Percentiles rank a stretch among this genome's conserved stretches.
Evolutionary conservation across 768 basidiomycete genomes (phyloP).

Genomic region (Phylloporus scabripes): DNA sequence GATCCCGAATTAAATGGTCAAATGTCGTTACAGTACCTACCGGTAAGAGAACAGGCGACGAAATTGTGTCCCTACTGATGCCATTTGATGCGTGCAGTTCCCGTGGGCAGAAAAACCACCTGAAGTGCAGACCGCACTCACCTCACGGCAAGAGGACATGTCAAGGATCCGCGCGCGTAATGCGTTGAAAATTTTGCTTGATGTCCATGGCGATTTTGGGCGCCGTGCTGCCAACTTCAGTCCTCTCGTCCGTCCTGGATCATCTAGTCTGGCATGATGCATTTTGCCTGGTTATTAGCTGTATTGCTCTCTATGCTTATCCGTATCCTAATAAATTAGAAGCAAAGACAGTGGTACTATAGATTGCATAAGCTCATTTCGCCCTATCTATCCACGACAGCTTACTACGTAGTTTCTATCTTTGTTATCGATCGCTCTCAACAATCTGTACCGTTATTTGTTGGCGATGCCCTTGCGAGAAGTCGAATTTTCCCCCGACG

Average conservation of each 20-base stretch:
- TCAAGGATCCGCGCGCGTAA: conserved; percentile 88
- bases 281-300: background rate
- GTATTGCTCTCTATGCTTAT: conserved; percentile 9
- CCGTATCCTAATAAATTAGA: conserved; percentile 17
- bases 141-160: conserved; percentile 72
- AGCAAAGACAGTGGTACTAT: conserved; percentile 7
- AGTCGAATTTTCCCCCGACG: conserved; percentile 32
- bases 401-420: conserved; percentile 3
- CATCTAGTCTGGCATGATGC: conserved; percentile 18
- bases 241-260: conserved; percentile 19
- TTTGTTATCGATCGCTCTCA: background rate
- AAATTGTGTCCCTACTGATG: conserved; percentile 1
- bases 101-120: conserved; percentile 70
- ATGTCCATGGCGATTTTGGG: conserved; percentile 87
- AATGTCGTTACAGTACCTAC: conserved; percentile 24
- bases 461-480: conserved; percentile 47
- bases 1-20: background rate
- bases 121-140: conserved; percentile 66
- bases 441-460: background rate
- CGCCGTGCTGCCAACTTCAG: conserved; percentile 42
- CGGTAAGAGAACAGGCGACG: conserved; percentile 19
- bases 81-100: conserved; percentile 45
- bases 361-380: conserved; percentile 1
- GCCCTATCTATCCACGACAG: background rate
- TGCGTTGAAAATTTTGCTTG: conserved; percentile 86